Conservation (phyloP, 352 stramenopile genomes). For the Globisporangium cylindrosporum region DNA sequence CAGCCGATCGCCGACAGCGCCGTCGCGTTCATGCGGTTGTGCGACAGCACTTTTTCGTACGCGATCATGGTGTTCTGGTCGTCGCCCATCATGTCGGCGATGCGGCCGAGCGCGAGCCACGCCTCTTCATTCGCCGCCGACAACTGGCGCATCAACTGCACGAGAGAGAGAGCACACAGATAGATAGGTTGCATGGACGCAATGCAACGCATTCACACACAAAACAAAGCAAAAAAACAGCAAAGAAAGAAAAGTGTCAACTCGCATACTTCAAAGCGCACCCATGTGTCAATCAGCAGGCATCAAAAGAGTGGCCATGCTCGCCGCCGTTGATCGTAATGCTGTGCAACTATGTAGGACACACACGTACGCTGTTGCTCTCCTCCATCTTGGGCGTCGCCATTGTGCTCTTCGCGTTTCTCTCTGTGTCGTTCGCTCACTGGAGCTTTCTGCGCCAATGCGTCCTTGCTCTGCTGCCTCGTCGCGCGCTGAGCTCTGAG, state of each 20-base stretch:
- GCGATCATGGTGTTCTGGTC: slow-evolving; percentile 87
- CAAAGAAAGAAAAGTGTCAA: background rate
- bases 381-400: slow-evolving; percentile 81
- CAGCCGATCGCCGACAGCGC: slow-evolving; percentile 77
- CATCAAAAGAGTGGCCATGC: background rate
- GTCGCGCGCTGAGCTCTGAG: background rate
- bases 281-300: background rate
- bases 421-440: background rate
- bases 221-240: background rate
- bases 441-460: background rate
- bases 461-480: background rate
- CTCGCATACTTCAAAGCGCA: background rate
- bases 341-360: background rate
- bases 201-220: background rate
- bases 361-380: slow-evolving; percentile 51
- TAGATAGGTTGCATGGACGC: background rate
- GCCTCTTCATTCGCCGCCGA: slow-evolving; percentile 79
- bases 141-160: slow-evolving; percentile 64
- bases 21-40: slow-evolving; percentile 84
- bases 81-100: slow-evolving; percentile 89
- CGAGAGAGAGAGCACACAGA: slow-evolving; percentile 1
- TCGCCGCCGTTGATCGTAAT: background rate
- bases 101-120: slow-evolving; percentile 78
- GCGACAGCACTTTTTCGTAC: slow-evolving; percentile 86
- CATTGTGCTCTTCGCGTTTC: slow-evolving; percentile 32